phyloP scores from a whole-genome alignment of 768 basidiomycete genomes.

The Lepiota subincarnata region DNA sequence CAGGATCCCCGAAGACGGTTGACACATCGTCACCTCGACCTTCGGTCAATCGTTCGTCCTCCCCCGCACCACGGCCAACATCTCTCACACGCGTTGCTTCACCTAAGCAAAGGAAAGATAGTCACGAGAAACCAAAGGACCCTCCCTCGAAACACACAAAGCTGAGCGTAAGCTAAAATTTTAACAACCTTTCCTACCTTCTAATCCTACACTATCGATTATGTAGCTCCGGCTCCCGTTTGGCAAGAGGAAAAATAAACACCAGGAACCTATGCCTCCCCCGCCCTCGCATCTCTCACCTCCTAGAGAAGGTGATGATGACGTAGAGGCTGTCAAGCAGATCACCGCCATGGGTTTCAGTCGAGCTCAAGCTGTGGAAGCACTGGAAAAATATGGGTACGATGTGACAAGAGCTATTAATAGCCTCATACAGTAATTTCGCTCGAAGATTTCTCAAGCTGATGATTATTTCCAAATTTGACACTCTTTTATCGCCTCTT shows the following conservation, averaged over 20 bases:
- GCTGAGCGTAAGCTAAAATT: conserved; percentile 57
- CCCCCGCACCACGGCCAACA: conserved; percentile 37
- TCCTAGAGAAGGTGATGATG: conserved; percentile 58
- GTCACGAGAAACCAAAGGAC: conserved; percentile 55
- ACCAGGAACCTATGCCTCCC: conserved; percentile 37
- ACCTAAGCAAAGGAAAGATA: conserved; percentile 58
- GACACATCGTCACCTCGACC: conserved; percentile 34
- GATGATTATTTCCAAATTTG: not conserved
- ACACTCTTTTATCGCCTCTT: conserved; percentile 3
- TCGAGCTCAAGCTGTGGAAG: conserved; percentile 73
- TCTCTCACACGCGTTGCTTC: conserved; percentile 52
- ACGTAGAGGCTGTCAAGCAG: conserved; percentile 73
- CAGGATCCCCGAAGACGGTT: conserved; percentile 27
- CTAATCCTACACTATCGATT: conserved; percentile 1
- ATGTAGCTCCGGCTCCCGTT: conserved; percentile 74
- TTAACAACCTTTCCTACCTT: conserved; percentile 1
- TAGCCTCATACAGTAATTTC: conserved; percentile 48
- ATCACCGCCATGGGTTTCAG: conserved; percentile 90
- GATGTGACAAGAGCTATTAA: conserved; percentile 77
- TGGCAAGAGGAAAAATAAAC: conserved; percentile 64
- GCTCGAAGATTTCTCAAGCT: not conserved
- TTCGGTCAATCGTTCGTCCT: conserved; percentile 27
- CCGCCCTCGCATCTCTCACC: conserved; percentile 36
- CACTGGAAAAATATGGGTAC: conserved; percentile 82
- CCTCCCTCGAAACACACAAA: conserved; percentile 62